Conservation (phyloP, 768 basidiomycete species). For the Amanita polypyramis region DNA sequence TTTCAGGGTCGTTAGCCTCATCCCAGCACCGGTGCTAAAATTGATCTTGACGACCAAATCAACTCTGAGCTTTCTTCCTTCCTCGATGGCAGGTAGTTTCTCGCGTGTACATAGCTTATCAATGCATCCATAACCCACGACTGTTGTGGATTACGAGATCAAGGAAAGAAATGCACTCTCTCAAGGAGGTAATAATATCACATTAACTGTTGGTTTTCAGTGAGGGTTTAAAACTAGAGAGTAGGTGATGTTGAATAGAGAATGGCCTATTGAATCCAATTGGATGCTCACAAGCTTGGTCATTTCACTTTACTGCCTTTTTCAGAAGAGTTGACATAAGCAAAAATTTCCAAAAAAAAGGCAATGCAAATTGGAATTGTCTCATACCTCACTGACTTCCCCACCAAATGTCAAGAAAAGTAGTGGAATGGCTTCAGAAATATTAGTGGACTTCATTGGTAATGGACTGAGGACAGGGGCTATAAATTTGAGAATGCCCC, state of each 20-base stretch:
- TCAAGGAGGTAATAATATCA: slow-evolving; percentile 21
- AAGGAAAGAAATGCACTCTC: slow-evolving; percentile 28
- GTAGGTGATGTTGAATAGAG: slow-evolving; percentile 19
- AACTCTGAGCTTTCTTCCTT: slow-evolving; percentile 21
- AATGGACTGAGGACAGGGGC: neutral
- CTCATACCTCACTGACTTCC: too few species aligned
- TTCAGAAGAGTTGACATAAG: too few species aligned
- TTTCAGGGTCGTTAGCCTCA: slow-evolving; percentile 1
- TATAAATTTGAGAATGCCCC: neutral
- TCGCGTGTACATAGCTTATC: slow-evolving; percentile 20
- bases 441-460: neutral
- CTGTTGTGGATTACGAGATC: slow-evolving; percentile 18
- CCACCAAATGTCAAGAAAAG: too few species aligned
- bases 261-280: slow-evolving; percentile 23
- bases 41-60: slow-evolving; percentile 21
- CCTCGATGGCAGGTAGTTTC: slow-evolving; percentile 16
- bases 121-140: slow-evolving; percentile 27
- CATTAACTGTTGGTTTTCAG: slow-evolving; percentile 14
- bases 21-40: neutral
- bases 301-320: too few species aligned
- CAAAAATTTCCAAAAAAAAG: too few species aligned
- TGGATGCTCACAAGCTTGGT: too few species aligned
- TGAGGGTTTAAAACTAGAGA: neutral
- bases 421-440: neutral
- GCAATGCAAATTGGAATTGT: too few species aligned